Evolutionary conservation across 306 rosid genomes (phyloP).

Genomic region (Vachellia pachyceras): DNA sequence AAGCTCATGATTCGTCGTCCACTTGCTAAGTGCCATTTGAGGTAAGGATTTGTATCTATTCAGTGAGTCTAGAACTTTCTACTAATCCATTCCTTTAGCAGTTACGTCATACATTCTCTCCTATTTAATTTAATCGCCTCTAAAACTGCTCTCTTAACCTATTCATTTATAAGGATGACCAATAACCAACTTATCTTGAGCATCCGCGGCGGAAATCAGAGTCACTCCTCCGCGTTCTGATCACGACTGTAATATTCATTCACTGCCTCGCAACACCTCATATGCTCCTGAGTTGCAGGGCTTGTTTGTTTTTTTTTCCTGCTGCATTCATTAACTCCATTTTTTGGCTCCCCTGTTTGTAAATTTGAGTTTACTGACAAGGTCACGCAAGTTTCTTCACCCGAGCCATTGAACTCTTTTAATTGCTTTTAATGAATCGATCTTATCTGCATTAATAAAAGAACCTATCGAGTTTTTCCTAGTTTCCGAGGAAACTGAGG

Average conservation of each 20-base stretch:
- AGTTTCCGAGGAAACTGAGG: neutral
- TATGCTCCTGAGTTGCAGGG: too few species aligned
- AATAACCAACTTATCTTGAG: conserved; percentile 27
- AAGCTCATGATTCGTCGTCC: conserved; percentile 13
- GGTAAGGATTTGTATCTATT: conserved; percentile 16
- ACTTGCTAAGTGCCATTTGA: conserved; percentile 34
- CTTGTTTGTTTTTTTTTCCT: too few species aligned
- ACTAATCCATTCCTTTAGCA: neutral
- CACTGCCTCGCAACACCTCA: too few species aligned
- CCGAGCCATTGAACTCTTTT: neutral
- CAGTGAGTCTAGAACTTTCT: conserved; percentile 59
- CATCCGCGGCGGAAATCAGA: conserved; percentile 41
- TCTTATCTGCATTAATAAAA: neutral
- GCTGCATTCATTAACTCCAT: too few species aligned
- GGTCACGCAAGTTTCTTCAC: neutral
- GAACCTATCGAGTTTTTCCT: neutral
- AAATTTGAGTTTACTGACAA: neutral
- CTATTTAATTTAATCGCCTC: conserved; percentile 15
- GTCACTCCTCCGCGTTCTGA: conserved; percentile 1
- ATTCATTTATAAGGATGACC: conserved; percentile 7
- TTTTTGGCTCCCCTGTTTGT: conserved; percentile 1
- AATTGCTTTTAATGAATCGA: neutral
- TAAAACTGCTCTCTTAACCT: neutral
- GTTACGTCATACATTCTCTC: neutral
- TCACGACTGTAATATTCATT: neutral